phyloP scores from a whole-genome alignment of 2,329 filamentous ascomycete species.

The Pseudocercospora cruenta region DNA sequence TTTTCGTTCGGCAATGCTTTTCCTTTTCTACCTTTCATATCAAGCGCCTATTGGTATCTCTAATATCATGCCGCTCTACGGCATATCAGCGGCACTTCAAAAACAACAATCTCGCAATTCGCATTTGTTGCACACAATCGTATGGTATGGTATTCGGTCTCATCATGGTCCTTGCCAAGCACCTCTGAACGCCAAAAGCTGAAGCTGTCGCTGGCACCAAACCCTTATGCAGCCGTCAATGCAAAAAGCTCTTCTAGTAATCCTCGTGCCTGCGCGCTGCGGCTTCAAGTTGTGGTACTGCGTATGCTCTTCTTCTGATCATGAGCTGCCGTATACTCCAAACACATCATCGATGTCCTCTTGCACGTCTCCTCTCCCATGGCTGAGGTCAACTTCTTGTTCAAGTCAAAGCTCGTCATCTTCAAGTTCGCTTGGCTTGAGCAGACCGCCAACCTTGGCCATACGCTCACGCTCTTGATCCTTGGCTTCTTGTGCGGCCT shows the following conservation, averaged over 20 bases:
- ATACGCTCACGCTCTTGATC: conserved; percentile 87
- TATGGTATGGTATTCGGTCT: not conserved
- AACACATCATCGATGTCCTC: conserved; percentile 3
- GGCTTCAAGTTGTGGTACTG: not conserved
- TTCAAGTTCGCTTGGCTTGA: conserved; percentile 97
- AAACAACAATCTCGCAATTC: not conserved
- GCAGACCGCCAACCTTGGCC: conserved; percentile 90
- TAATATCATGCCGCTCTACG: not conserved
- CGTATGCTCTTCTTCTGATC: not conserved
- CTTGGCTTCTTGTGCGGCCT: conserved; percentile 82
- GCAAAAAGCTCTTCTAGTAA: not conserved
- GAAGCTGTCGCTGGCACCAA: not conserved
- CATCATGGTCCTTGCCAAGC: conserved; percentile 2
- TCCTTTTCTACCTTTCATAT: not conserved
- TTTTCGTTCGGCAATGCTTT: not conserved
- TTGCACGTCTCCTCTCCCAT: conserved; percentile 7
- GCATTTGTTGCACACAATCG: not conserved
- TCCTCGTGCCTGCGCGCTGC: not conserved
- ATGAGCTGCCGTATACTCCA: conserved; percentile 5
- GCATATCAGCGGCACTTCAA: not conserved
- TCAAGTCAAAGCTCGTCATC: conserved; percentile 82
- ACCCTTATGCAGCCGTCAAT: conserved; percentile 4
- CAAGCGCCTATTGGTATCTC: conserved; percentile 3
- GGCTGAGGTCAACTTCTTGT: conserved; percentile 42
- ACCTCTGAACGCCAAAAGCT: not conserved